A percentile compares a stretch with the other conserved stretches of the same genome.
These are phyloP conservation scores for Emmonsia crescens DNA, from an alignment of 2,329 filamentous ascomycete species.

Conservation along the genomic window DNA sequence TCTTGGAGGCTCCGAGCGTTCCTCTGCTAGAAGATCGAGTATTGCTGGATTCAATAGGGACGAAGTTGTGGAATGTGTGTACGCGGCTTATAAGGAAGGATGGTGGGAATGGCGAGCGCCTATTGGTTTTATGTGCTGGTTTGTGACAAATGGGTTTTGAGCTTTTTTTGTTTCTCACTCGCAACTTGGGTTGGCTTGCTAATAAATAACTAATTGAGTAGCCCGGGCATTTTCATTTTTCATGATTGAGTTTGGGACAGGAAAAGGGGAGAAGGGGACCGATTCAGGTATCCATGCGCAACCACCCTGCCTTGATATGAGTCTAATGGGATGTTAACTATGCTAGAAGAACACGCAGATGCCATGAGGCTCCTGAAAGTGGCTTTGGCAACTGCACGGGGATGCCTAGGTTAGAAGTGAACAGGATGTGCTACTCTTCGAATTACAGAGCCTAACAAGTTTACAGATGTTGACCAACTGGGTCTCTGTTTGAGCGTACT, in stretches of 20 bases:
- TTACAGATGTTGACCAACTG: constrained; percentile 42
- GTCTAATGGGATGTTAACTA: neutral
- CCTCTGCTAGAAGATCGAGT: constrained; percentile 9
- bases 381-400: constrained; percentile 54
- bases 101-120: constrained; percentile 10
- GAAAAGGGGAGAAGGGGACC: constrained; percentile 9
- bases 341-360: constrained; percentile 19
- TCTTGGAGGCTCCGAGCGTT: constrained; percentile 8
- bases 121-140: constrained; percentile 20
- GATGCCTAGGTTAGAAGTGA: constrained; percentile 47
- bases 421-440: constrained; percentile 17
- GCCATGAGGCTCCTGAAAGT: constrained; percentile 52
- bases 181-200: neutral
- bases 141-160: neutral
- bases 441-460: constrained; percentile 8
- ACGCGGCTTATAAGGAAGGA: constrained; percentile 14
- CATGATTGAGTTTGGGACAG: constrained; percentile 48
- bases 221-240: constrained; percentile 53
- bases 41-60: constrained; percentile 23
- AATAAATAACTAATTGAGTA: constrained; percentile 10
- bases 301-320: neutral
- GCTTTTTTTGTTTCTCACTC: neutral
- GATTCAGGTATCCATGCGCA: neutral
- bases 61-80: constrained; percentile 31
- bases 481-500: constrained; percentile 51